Percentiles rank a stretch among this genome's conserved stretches.
Conservation (phyloP, 1,139 yeast species). For the Candida gigantensis region DNA sequence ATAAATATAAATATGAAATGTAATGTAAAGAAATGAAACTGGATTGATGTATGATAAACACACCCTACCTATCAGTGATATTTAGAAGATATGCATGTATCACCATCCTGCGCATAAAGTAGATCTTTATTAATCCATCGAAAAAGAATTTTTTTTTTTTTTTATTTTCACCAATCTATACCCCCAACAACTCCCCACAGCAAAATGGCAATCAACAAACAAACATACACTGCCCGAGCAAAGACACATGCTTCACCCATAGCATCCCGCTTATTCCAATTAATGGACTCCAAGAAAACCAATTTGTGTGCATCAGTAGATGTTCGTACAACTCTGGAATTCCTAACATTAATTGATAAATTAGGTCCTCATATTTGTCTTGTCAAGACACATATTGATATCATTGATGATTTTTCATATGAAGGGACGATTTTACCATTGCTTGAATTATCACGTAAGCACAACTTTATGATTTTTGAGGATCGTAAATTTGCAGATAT, state of each 20-base stretch:
- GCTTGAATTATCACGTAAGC: conserved; percentile 66
- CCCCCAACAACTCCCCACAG: no score
- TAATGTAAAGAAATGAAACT: no score
- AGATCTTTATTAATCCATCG: no score
- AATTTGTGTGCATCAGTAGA: conserved; percentile 97
- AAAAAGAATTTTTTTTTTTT: no score
- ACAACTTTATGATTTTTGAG: conserved; percentile 86
- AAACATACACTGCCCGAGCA: conserved; percentile 70
- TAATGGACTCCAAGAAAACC: conserved; percentile 80
- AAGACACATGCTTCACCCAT: conserved; percentile 71
- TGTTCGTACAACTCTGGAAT: conserved; percentile 74
- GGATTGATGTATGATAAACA: no score
- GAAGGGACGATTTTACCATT: conserved; percentile 79
- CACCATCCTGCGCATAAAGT: no score
- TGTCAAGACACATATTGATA: conserved; percentile 93
- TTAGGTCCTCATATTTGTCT: conserved; percentile 91
- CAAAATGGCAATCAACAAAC: conserved; percentile 22
- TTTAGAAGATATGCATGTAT: no score
- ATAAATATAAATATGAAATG: no score
- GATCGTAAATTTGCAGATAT: conserved; percentile 98
- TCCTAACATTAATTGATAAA: conserved; percentile 68
- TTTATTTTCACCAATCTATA: no score
- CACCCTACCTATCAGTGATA: no score
- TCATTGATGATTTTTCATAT: conserved; percentile 81
- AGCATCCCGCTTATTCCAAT: conserved; percentile 68